These are phyloP conservation scores for Backusella circina DNA, from an alignment of 192 early-diverging fungal species.

Conservation along the genomic window DNA sequence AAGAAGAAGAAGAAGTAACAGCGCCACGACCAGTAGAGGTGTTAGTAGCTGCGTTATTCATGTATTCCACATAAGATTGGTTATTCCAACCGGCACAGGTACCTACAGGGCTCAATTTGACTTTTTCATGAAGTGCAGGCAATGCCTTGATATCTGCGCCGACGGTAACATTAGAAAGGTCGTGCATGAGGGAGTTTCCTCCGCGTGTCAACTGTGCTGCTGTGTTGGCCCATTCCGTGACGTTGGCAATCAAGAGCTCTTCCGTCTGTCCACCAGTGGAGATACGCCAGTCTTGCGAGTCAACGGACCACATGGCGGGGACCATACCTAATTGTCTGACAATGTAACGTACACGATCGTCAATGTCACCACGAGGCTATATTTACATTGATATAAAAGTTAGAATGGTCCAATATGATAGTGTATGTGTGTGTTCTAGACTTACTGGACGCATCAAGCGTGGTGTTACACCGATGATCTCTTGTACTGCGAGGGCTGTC, in stretches of 20 bases:
- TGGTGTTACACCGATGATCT: conserved; percentile 42
- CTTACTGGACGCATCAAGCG: conserved; percentile 43
- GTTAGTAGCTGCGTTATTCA: not conserved
- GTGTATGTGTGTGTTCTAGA: not conserved
- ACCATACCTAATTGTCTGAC: conserved; percentile 41
- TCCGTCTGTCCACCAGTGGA: conserved; percentile 15
- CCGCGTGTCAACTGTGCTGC: conserved; percentile 23
- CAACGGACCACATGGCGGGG: conserved; percentile 38
- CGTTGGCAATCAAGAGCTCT: conserved; percentile 30
- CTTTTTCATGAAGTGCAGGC: conserved; percentile 27
- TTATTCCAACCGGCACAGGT: conserved; percentile 18
- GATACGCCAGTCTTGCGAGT: conserved; percentile 16
- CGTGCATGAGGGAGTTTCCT: conserved; percentile 47
- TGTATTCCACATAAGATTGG: conserved; percentile 21
- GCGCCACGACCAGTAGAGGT: not conserved
- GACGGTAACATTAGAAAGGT: conserved; percentile 41
- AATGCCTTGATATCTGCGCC: conserved; percentile 34
- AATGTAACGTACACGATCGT: conserved; percentile 57
- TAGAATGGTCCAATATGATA: not conserved
- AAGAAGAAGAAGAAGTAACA: conserved; percentile 6
- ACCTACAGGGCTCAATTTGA: conserved; percentile 29
- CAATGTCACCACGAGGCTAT: conserved; percentile 61
- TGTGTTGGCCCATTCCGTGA: conserved; percentile 25
- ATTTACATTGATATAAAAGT: not conserved
- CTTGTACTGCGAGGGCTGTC: conserved; percentile 54